A percentile compares a stretch with the other conserved stretches of the same genome.
phyloP scores from a whole-genome alignment of 345 rosid genomes.

The Viola odorata region DNA sequence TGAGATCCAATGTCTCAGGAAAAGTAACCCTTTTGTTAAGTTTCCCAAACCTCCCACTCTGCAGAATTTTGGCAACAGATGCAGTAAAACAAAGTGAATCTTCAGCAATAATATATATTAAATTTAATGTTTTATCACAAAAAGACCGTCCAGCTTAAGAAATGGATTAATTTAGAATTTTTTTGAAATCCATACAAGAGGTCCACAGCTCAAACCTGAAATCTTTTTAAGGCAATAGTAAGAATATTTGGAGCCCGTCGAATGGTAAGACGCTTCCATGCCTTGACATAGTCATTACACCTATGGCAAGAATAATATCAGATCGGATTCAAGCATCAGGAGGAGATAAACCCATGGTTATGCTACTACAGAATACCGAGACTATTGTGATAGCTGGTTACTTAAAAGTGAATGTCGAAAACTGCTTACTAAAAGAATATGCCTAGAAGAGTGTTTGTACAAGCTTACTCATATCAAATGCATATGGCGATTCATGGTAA shows the following conservation, averaged over 20 bases:
- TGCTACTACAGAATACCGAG: neutral
- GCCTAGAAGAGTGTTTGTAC: too few relatives aligned
- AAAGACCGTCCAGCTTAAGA: constrained; percentile 4
- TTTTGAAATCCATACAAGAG: neutral
- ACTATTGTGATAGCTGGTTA: too few relatives aligned
- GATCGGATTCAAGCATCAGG: neutral
- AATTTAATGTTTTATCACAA: neutral
- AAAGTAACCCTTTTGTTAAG: constrained; percentile 88
- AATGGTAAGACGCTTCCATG: constrained; percentile 85
- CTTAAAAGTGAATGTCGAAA: neutral
- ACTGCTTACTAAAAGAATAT: neutral
- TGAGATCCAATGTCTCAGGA: constrained; percentile 78
- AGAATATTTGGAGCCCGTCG: constrained; percentile 76
- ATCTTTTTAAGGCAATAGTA: constrained; percentile 90
- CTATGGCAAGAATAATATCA: constrained; percentile 26
- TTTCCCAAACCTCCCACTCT: constrained; percentile 98
- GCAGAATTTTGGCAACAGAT: constrained; percentile 26
- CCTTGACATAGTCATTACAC: constrained; percentile 90
- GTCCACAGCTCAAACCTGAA: constrained; percentile 45
- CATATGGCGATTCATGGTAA: neutral
- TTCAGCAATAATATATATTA: neutral
- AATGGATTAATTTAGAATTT: neutral
- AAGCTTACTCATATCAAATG: too few relatives aligned
- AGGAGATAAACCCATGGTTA: neutral
- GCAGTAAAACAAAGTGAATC: neutral